phyloP scores from a whole-genome alignment of 495 filamentous ascomycete genomes.

The Penicilliopsis zonata region DNA sequence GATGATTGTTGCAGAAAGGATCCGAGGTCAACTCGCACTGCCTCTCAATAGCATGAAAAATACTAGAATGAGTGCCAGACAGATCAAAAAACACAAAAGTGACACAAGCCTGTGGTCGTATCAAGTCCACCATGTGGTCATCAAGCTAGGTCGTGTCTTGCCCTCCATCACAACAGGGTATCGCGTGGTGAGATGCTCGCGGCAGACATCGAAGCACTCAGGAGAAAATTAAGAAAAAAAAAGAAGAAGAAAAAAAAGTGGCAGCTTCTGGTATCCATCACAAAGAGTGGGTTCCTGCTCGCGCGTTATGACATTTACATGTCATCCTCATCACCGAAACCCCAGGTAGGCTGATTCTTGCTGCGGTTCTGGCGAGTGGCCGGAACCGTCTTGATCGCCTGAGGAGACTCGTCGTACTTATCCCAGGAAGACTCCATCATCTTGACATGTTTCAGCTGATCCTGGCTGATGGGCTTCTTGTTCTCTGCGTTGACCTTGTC shows the following conservation, averaged over 20 bases:
- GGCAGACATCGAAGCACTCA: background rate
- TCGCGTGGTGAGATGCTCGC: constrained; percentile 1
- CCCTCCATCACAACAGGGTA: no score
- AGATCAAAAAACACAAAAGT: no score
- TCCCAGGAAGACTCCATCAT: constrained; percentile 60
- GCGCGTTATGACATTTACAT: background rate
- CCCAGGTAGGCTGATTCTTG: background rate
- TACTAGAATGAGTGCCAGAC: no score
- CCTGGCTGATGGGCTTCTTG: constrained; percentile 36
- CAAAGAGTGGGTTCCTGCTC: no score
- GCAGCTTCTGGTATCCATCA: background rate
- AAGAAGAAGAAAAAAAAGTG: background rate
- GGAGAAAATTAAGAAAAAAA: background rate
- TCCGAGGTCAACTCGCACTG: no score
- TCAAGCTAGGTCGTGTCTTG: no score
- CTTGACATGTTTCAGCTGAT: constrained; percentile 31
- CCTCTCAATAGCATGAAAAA: no score
- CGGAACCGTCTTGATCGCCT: constrained; percentile 17
- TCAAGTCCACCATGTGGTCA: no score
- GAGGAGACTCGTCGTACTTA: constrained; percentile 48
- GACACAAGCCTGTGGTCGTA: no score
- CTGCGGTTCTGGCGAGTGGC: constrained; percentile 6
- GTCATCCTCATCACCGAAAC: background rate
- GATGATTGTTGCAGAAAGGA: no score
- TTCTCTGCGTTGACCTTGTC: constrained; percentile 32